Percentiles rank a stretch among this genome's conserved stretches.
Evolutionary conservation across 306 rosid genomes (phyloP).

Genomic region (Canavalia gladiata): DNA sequence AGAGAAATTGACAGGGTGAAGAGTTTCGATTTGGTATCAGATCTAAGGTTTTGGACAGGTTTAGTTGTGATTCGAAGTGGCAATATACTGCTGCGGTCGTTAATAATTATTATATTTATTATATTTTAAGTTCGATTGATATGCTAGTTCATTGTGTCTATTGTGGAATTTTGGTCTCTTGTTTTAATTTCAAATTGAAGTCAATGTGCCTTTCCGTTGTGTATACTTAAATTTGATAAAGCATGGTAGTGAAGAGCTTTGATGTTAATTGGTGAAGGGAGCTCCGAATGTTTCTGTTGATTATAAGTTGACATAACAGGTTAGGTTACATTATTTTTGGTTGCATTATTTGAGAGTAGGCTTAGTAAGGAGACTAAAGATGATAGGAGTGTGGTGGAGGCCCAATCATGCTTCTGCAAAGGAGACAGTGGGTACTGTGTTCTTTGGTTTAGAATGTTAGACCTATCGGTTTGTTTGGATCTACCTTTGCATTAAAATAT

Average conservation of each 20-base stretch:
- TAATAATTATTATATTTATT: not conserved
- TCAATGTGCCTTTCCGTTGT: not conserved
- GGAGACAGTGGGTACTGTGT: not conserved
- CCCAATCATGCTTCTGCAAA: not conserved
- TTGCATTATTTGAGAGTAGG: not conserved
- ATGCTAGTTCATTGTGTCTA: slow-evolving; percentile 10
- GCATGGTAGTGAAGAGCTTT: not conserved
- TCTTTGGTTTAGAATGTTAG: not conserved
- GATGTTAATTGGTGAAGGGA: not conserved
- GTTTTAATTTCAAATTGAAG: not conserved
- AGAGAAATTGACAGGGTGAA: not conserved
- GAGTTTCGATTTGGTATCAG: not conserved
- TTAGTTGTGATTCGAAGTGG: not conserved
- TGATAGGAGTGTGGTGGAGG: not conserved
- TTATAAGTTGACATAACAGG: not conserved
- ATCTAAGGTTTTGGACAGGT: slow-evolving; percentile 21
- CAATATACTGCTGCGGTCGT: not conserved
- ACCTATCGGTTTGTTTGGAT: not conserved
- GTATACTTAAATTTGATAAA: not conserved
- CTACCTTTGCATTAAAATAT: not conserved
- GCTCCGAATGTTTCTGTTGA: not conserved
- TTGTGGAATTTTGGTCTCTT: not conserved
- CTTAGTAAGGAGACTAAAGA: not conserved
- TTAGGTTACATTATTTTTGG: not conserved
- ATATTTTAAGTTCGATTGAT: slow-evolving; percentile 1